Conservation (phyloP, 768 basidiomycete genomes). For the Pulveroboletus frians region DNA sequence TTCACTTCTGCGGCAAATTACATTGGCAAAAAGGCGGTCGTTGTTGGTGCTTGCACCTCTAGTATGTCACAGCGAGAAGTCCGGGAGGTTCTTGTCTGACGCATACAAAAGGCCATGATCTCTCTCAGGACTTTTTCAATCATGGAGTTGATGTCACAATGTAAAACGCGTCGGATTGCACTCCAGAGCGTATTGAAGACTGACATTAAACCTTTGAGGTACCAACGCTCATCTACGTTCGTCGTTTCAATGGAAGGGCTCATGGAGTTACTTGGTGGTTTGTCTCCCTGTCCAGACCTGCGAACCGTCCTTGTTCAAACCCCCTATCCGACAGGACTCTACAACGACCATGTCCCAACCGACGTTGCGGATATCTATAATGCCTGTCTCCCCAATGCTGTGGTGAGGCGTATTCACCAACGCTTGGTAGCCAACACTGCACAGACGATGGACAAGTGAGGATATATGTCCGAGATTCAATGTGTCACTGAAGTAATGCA, state of each 20-base stretch:
- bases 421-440: slow-evolving; percentile 14
- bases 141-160: slow-evolving; percentile 29
- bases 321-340: slow-evolving; percentile 5
- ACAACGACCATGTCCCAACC: slow-evolving; percentile 18
- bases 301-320: background rate
- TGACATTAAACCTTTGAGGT: slow-evolving; percentile 11
- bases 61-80: slow-evolving; percentile 28
- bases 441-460: slow-evolving; percentile 27
- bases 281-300: background rate
- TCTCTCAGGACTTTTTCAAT: slow-evolving; percentile 33
- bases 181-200: background rate
- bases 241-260: slow-evolving; percentile 15
- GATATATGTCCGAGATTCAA: background rate
- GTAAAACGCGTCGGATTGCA: slow-evolving; percentile 2
- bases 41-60: slow-evolving; percentile 67
- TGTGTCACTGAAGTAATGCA: too few relatives aligned
- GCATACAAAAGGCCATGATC: slow-evolving; percentile 29
- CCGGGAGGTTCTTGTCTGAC: slow-evolving; percentile 4
- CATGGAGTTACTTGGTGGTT: slow-evolving; percentile 9
- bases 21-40: slow-evolving; percentile 57
- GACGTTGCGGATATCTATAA: slow-evolving; percentile 21
- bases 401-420: slow-evolving; percentile 17
- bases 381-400: slow-evolving; percentile 14
- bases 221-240: slow-evolving; percentile 24
- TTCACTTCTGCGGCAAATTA: slow-evolving; percentile 46